These are phyloP conservation scores for Pythium angustatum DNA, from an alignment of 352 stramenopile species.

Conservation along the genomic window DNA sequence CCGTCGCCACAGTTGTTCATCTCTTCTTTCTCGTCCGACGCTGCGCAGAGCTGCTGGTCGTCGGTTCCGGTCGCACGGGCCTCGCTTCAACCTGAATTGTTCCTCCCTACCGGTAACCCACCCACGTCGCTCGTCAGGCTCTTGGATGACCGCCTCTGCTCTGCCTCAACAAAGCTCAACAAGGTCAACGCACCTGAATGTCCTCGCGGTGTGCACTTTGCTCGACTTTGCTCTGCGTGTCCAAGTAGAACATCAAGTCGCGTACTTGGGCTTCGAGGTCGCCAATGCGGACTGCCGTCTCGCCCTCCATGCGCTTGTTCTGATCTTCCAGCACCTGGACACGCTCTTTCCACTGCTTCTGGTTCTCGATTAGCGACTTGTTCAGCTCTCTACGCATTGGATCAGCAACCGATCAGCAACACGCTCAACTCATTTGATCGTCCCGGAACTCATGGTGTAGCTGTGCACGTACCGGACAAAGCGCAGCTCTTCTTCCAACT, in stretches of 20 bases:
- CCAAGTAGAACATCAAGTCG: conserved; percentile 90
- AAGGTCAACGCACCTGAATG: conserved; percentile 51
- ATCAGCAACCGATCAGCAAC: not conserved
- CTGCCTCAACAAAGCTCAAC: not conserved
- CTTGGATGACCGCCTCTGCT: too few relatives aligned
- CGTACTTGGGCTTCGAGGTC: conserved; percentile 83
- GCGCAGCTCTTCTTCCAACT: conserved; percentile 79
- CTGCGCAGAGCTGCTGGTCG: conserved; percentile 3
- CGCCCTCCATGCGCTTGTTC: conserved; percentile 53
- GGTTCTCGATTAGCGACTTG: conserved; percentile 87
- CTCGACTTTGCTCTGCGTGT: conserved; percentile 87
- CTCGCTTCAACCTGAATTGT: conserved; percentile 70
- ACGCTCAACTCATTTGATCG: not conserved
- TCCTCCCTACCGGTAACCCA: conserved; percentile 39
- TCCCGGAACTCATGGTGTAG: not conserved
- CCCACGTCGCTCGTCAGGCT: too few relatives aligned
- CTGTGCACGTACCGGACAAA: conserved; percentile 66
- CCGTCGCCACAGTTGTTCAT: not conserved
- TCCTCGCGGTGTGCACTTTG: conserved; percentile 77
- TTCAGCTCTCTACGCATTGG: conserved; percentile 65
- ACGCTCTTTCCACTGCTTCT: conserved; percentile 87
- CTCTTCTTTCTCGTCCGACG: conserved; percentile 27
- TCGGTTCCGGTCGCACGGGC: conserved; percentile 6
- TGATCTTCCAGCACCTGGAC: conserved; percentile 70
- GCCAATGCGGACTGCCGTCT: conserved; percentile 61